These are phyloP conservation scores for Ogataea methylovora DNA, from an alignment of 805 yeast genomes.

Conservation along the genomic window DNA sequence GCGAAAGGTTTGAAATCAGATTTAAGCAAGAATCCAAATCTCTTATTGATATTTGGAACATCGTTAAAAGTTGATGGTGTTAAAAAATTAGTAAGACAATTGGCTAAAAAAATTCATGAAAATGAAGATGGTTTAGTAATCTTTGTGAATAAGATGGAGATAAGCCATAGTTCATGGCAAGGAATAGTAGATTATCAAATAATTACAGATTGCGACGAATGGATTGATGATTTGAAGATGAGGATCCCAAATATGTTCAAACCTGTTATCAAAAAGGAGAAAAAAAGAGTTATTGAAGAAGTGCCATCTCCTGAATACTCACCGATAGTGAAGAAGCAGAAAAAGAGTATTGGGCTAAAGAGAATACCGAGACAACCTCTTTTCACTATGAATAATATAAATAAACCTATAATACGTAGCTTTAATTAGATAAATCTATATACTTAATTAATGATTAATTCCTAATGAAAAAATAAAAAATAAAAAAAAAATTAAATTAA, in stretches of 20 bases:
- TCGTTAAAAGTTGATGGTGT: conserved; percentile 90
- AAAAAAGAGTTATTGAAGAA: too few relatives aligned
- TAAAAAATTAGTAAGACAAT: conserved; percentile 59
- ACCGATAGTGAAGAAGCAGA: too few relatives aligned
- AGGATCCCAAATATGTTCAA: conserved; percentile 56
- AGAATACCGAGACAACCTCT: too few relatives aligned
- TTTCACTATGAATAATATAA: too few relatives aligned
- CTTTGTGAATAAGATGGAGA: conserved; percentile 62
- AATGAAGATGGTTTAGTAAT: conserved; percentile 69
- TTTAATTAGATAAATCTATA: too few relatives aligned
- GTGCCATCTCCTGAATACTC: conserved; percentile 7
- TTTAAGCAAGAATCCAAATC: conserved; percentile 60
- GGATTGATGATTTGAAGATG: conserved; percentile 49
- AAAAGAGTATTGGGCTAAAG: too few relatives aligned
- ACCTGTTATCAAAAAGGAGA: not conserved
- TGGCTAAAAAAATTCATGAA: conserved; percentile 68
- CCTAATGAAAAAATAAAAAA: too few relatives aligned
- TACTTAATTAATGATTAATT: too few relatives aligned
- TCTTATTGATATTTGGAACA: conserved; percentile 86
- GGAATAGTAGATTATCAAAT: conserved; percentile 73
- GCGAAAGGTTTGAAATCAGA: conserved; percentile 66
- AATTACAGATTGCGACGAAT: conserved; percentile 72
- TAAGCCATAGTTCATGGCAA: conserved; percentile 61
- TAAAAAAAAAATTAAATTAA: too few relatives aligned
- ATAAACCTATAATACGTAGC: too few relatives aligned